Evolutionary conservation across 225 moss, liverwort and hornwort genomes (phyloP), one percentile per base, ranked within the genome.

Genomic region (Physcomitrium patens): DNA sequence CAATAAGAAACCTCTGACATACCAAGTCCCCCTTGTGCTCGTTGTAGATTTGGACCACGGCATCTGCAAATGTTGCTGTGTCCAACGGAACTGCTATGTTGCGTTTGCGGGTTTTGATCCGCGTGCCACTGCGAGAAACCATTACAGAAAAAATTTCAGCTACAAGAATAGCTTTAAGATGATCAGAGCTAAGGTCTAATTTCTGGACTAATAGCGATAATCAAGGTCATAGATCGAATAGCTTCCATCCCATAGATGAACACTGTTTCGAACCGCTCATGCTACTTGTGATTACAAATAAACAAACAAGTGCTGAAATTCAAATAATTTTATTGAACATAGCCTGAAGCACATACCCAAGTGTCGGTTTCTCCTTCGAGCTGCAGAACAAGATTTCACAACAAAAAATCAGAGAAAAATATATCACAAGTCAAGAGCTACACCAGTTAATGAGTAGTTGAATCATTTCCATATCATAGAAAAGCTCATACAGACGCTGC

Each of bases 61-160:
- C 92, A 92, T 92, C 92, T 67, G 92, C 92, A 83, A 92, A 92
- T 65, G 84, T 92, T 24, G 88, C 86, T 71, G 92, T 90, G 77
- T 92, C 92, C 86, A 92, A 90, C 85, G 92, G 92, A 90, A 92
- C 92, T 67, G 92, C 92, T 67, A 92, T 92, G 90, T 92, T 92
- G 90, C 92, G 92, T 83, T 92, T 92, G 84, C 92, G 92, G 90
- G 90, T 90, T 82, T 90, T 92, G 86, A 92, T 92, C 92, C 92
- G 90, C 85, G 92, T 90, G 84, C 92, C 92, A 76, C 92, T 92
- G 7, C 54, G 31, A 18, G 26, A 12, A 17, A 6, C 1, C 51
- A 37, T 37, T 37, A 4, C 51, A 12, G n/a, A 7, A 50, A 70
- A 3, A 2, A 45, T 12, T 7, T 44, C 11, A 47, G 7, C 3